phyloP scores from a whole-genome alignment of 78 protist genomes.

The Capsaspora owczarzaki region DNA sequence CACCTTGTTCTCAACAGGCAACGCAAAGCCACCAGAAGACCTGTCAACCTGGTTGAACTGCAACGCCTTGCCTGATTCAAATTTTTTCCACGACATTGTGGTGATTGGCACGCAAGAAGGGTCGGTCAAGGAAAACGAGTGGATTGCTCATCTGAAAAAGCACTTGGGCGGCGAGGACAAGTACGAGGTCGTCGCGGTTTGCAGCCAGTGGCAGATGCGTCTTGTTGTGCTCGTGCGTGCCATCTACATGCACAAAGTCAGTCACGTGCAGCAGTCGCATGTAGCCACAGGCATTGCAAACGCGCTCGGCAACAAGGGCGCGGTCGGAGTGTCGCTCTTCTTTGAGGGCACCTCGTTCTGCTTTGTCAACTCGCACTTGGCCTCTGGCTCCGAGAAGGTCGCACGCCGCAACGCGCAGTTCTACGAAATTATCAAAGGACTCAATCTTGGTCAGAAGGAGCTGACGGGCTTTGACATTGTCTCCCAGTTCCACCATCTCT shows the following conservation, averaged over 20 bases:
- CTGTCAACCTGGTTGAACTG: not conserved
- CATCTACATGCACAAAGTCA: not conserved
- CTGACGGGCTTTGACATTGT: conserved; percentile 2
- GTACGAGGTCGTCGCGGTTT: not conserved
- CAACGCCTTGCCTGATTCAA: not conserved
- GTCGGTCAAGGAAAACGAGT: not conserved
- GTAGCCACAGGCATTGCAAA: conserved; percentile 42
- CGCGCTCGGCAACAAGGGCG: conserved; percentile 81
- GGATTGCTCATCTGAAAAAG: not conserved
- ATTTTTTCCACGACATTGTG: not conserved
- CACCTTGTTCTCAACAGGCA: not conserved
- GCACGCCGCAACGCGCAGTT: conserved; percentile 49
- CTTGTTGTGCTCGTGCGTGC: conserved; percentile 4
- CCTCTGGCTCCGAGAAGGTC: conserved; percentile 60
- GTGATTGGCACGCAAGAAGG: not conserved
- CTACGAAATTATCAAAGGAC: conserved; percentile 38
- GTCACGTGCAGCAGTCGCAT: not conserved
- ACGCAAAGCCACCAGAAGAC: not conserved
- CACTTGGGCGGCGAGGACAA: not conserved
- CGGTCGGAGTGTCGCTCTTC: conserved; percentile 38
- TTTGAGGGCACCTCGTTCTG: conserved; percentile 44
- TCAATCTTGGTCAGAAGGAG: conserved; percentile 20
- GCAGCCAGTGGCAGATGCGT: conserved; percentile 12
- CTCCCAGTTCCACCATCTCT: conserved; percentile 56
- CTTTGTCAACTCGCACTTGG: conserved; percentile 69